A percentile compares a stretch with the other conserved stretches of the same genome.
Conservation (phyloP, 192 early-diverging fungal genomes). For the Allomyces macrogynus region DNA sequence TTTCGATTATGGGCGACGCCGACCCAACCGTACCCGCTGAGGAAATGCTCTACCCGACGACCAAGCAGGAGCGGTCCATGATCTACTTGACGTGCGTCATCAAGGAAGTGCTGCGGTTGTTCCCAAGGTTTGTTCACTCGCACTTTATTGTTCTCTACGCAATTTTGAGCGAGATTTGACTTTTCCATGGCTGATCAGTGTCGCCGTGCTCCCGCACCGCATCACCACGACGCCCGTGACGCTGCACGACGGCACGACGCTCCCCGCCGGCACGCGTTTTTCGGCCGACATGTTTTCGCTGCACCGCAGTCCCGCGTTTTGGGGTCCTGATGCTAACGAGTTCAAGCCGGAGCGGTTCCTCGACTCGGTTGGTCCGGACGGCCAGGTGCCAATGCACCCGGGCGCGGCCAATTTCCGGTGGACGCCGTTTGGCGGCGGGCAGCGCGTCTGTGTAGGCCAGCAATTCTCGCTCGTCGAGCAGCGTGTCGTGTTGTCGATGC, state of each 20-base stretch:
- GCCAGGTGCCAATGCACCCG: conserved; percentile 6
- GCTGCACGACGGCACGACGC: conserved; percentile 9
- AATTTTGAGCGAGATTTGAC: too few relatives aligned
- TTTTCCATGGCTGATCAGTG: too few relatives aligned
- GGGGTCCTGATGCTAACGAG: too few relatives aligned
- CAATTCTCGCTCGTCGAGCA: conserved; percentile 7
- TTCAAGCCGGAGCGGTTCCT: too few relatives aligned
- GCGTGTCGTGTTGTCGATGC: conserved; percentile 3
- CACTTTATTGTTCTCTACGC: too few relatives aligned
- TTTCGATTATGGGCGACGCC: neutral
- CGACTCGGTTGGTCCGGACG: too few relatives aligned
- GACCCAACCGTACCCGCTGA: neutral
- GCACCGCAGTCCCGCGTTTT: too few relatives aligned
- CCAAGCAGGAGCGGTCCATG: neutral
- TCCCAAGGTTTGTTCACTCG: too few relatives aligned
- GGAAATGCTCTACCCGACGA: neutral
- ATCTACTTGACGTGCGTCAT: neutral
- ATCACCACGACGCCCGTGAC: neutral
- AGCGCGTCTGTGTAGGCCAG: conserved; percentile 4
- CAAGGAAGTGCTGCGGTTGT: neutral
- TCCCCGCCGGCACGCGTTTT: conserved; percentile 15
- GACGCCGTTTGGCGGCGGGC: conserved; percentile 8
- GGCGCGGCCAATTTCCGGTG: neutral
- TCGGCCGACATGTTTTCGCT: conserved; percentile 19
- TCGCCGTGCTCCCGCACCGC: neutral